phyloP scores from a whole-genome alignment of 2,329 filamentous ascomycete genomes.

The Orbilia brochopaga region DNA sequence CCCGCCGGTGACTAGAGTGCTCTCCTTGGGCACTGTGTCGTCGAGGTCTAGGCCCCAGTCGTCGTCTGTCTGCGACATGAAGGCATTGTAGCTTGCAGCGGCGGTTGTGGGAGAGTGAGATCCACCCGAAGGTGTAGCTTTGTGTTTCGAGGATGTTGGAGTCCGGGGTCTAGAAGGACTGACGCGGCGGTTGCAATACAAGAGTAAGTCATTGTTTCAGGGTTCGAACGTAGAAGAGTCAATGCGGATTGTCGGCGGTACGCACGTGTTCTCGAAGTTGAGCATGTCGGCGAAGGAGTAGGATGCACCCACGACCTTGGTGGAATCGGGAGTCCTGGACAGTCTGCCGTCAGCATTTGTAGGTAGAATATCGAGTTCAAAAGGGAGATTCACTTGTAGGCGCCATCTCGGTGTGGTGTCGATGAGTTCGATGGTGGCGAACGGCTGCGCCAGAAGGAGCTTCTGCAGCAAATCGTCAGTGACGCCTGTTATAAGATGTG shows the following conservation, averaged over 20 bases:
- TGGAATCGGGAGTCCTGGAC: constrained; percentile 52
- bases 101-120: constrained; percentile 58
- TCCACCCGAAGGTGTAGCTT: constrained; percentile 61
- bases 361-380: not conserved
- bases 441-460: constrained; percentile 78
- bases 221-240: constrained; percentile 7
- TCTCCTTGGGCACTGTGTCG: constrained; percentile 60
- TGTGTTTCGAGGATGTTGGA: constrained; percentile 64
- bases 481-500: not conserved
- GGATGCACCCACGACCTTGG: constrained; percentile 79
- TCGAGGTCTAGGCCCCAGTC: constrained; percentile 78
- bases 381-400: constrained; percentile 62
- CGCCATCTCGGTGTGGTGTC: constrained; percentile 64
- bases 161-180: constrained; percentile 54
- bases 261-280: constrained; percentile 79
- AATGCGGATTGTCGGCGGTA: not conserved
- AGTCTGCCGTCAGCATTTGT: constrained; percentile 10
- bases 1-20: constrained; percentile 27
- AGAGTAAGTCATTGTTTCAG: constrained; percentile 25
- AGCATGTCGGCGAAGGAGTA: constrained; percentile 97
- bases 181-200: not conserved
- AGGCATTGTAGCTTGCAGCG: constrained; percentile 76
- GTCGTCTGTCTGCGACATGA: constrained; percentile 79
- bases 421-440: constrained; percentile 61
- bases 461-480: constrained; percentile 29